A percentile compares a stretch with the other conserved stretches of the same genome.
These are phyloP conservation scores for Narthecium ossifragum DNA, from an alignment of 106 monocot genomes.

Conservation along the genomic window DNA sequence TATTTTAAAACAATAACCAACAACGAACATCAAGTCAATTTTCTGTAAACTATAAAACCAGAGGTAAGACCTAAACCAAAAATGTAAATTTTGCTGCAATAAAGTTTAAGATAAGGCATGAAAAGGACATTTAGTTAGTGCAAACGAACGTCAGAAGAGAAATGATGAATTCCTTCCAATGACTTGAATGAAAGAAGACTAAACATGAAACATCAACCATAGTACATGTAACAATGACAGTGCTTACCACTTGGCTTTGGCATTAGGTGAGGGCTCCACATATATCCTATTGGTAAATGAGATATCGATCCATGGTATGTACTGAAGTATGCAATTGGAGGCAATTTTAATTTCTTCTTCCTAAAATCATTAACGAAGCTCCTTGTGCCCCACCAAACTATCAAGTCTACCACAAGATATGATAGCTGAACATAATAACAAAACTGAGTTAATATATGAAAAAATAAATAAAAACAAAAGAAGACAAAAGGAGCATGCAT, in stretches of 20 bases:
- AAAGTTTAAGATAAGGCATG: too few species aligned
- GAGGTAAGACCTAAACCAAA: too few species aligned
- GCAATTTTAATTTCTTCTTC: slow-evolving; percentile 49
- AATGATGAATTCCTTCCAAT: too few species aligned
- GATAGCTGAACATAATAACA: slow-evolving; percentile 41
- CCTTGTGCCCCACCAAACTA: slow-evolving; percentile 72
- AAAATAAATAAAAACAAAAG: neutral
- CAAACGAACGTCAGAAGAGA: too few species aligned
- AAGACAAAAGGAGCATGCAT: slow-evolving; percentile 4
- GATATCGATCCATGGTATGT: slow-evolving; percentile 93
- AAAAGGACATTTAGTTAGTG: too few species aligned
- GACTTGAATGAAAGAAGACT: neutral
- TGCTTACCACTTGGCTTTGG: slow-evolving; percentile 81
- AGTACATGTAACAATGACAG: neutral
- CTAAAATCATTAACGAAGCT: slow-evolving; percentile 70
- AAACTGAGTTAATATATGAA: neutral
- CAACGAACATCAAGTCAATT: too few species aligned
- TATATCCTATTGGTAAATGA: slow-evolving; percentile 84
- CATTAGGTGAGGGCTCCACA: slow-evolving; percentile 95
- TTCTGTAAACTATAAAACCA: too few species aligned
- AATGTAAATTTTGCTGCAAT: too few species aligned
- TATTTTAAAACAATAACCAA: too few species aligned
- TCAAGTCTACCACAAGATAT: slow-evolving; percentile 56
- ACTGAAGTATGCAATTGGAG: slow-evolving; percentile 76
- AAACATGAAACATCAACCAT: neutral